Percentiles rank a stretch among this genome's conserved stretches.
phyloP scores from a whole-genome alignment of 306 rosid species.

The Pterocarpus macrocarpus region DNA sequence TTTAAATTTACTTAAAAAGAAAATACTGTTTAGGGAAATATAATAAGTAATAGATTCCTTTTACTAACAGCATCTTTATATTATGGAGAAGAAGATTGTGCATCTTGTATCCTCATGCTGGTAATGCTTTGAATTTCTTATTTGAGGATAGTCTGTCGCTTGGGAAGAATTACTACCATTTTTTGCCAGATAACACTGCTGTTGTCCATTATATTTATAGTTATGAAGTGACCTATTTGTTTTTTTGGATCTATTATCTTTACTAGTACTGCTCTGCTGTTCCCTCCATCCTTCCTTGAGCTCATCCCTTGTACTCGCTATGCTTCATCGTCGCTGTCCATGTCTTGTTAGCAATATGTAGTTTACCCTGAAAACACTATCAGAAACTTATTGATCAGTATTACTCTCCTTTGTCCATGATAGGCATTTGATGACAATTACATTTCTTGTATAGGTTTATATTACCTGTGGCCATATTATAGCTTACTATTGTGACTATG shows the following conservation, averaged over 20 bases:
- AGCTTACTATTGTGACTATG: neutral
- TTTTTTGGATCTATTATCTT: neutral
- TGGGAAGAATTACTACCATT: neutral
- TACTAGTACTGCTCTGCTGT: too few relatives aligned
- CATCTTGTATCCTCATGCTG: constrained; percentile 8
- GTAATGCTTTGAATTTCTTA: constrained; percentile 9
- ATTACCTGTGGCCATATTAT: neutral
- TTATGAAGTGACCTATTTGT: neutral
- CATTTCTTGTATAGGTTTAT: neutral
- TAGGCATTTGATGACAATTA: too few relatives aligned
- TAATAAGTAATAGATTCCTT: neutral
- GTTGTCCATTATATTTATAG: neutral
- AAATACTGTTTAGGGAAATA: neutral
- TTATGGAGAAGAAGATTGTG: neutral
- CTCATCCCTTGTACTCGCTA: neutral
- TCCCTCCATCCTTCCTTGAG: too few relatives aligned
- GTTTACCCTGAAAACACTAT: neutral
- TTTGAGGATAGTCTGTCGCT: neutral
- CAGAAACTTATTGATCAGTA: neutral
- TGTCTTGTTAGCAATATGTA: neutral
- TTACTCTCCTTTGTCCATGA: too few relatives aligned
- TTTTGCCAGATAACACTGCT: neutral
- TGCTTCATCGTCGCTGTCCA: neutral
- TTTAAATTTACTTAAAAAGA: neutral
- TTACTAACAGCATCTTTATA: neutral